A percentile compares a stretch with the other conserved stretches of the same genome.
Evolutionary conservation across 257 asterid species (phyloP).

Genomic region (Euphrasia confusa): DNA sequence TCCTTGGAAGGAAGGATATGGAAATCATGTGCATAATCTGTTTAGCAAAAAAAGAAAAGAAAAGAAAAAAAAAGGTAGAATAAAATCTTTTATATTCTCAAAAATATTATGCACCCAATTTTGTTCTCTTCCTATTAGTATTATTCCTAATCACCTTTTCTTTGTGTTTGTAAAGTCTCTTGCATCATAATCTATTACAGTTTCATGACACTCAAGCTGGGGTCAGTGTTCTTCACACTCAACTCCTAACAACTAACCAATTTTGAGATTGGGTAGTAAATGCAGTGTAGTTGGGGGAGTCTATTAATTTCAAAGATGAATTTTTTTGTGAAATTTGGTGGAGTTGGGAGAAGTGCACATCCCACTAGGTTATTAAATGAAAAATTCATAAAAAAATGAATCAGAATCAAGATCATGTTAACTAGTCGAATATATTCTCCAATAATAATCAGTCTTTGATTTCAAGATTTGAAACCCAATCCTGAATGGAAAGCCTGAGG

Average conservation of each 20-base stretch:
- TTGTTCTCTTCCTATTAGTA: conserved; percentile 30
- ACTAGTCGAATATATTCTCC: no score
- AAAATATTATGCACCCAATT: conserved; percentile 34
- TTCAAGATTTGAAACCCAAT: conserved; percentile 60
- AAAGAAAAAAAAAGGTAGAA: conserved; percentile 14
- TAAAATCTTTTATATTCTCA: conserved; percentile 15
- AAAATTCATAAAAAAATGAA: no score
- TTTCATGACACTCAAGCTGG: background rate
- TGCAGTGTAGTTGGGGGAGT: conserved; percentile 4
- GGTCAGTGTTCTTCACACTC: background rate
- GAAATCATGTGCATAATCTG: conserved; percentile 76
- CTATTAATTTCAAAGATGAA: background rate
- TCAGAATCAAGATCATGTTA: no score
- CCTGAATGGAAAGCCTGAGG: conserved; percentile 54
- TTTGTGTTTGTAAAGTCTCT: conserved; percentile 32
- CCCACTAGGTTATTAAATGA: no score
- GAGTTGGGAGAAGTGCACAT: background rate
- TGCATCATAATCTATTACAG: conserved; percentile 28
- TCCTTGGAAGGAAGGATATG: conserved; percentile 97
- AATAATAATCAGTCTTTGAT: background rate
- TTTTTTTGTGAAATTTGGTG: background rate
- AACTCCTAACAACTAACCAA: background rate
- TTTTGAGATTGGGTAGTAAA: background rate
- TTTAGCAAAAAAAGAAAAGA: conserved; percentile 8
- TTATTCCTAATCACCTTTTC: conserved; percentile 21